Evolutionary conservation across 345 rosid species (phyloP).

Genomic region (Camelina laxa): DNA sequence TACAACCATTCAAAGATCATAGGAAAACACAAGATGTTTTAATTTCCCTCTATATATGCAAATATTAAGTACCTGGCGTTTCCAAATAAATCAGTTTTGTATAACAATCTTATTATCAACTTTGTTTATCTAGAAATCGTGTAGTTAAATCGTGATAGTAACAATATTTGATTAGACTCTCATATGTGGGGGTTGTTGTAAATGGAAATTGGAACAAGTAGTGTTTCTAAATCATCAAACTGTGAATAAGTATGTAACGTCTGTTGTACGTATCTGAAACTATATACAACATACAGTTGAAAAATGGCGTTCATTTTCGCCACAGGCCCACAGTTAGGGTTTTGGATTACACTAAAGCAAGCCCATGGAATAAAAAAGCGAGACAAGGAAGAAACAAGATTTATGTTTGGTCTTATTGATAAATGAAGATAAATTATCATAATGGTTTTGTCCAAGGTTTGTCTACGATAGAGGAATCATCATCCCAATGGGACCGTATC

Average conservation of each 20-base stretch:
- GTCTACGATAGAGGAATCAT: slow-evolving; percentile 40
- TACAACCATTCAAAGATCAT: neutral
- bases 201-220: neutral
- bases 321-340: slow-evolving; percentile 5
- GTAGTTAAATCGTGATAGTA: neutral
- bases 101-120: neutral
- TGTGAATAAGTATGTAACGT: neutral
- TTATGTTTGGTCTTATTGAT: slow-evolving; percentile 20
- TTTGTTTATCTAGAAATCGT: neutral
- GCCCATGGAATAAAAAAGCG: neutral
- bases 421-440: slow-evolving; percentile 20
- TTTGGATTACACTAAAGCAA: slow-evolving; percentile 17
- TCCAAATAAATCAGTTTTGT: neutral
- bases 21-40: too few relatives aligned
- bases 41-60: neutral
- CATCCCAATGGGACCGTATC: slow-evolving; percentile 24
- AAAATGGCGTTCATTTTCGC: slow-evolving; percentile 20
- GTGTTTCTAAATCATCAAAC: slow-evolving; percentile 22
- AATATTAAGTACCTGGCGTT: neutral
- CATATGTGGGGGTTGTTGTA: neutral
- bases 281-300: slow-evolving; percentile 17
- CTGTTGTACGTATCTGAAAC: slow-evolving; percentile 3
- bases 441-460: slow-evolving; percentile 39
- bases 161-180: neutral
- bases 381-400: slow-evolving; percentile 39